Evolutionary conservation across 352 stramenopile species (phyloP).

Genomic region (Phytopythium mirpurense): DNA sequence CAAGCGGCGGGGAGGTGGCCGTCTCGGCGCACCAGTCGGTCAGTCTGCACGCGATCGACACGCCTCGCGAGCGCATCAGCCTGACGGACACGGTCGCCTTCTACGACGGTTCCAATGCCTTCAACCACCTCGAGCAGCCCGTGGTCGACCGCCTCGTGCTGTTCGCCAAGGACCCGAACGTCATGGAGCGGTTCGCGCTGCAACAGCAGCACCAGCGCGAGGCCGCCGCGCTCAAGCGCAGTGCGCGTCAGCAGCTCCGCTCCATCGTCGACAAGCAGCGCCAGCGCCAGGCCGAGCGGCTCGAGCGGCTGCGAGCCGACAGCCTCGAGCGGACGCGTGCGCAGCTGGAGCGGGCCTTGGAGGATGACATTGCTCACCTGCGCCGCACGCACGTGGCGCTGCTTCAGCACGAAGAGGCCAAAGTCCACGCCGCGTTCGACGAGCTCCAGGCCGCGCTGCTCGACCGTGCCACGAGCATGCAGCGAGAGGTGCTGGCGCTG

Average conservation of each 20-base stretch:
- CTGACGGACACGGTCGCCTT: slow-evolving; percentile 52
- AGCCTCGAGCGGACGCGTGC: slow-evolving; percentile 40
- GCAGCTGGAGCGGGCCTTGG: slow-evolving; percentile 39
- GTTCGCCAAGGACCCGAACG: slow-evolving; percentile 57
- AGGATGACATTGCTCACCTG: slow-evolving; percentile 61
- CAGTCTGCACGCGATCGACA: slow-evolving; percentile 32
- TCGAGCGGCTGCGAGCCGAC: slow-evolving; percentile 29
- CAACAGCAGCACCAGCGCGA: slow-evolving; percentile 49
- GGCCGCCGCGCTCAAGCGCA: slow-evolving; percentile 41
- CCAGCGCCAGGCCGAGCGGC: slow-evolving; percentile 23
- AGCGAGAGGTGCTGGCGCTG: slow-evolving; percentile 32
- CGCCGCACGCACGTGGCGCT: slow-evolving; percentile 54
- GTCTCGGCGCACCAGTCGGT: slow-evolving; percentile 43
- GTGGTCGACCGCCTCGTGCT: slow-evolving; percentile 60
- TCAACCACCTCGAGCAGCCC: slow-evolving; percentile 67
- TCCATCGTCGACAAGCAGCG: slow-evolving; percentile 42
- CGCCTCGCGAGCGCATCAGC: slow-evolving; percentile 41
- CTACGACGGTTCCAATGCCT: slow-evolving; percentile 50
- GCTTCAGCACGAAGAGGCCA: slow-evolving; percentile 50
- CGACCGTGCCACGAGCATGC: slow-evolving; percentile 36
- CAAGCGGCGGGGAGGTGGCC: slow-evolving; percentile 13
- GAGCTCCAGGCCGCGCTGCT: slow-evolving; percentile 32
- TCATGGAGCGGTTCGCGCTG: slow-evolving; percentile 47
- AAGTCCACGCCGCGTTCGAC: slow-evolving; percentile 60
- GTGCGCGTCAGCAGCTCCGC: slow-evolving; percentile 39